A percentile compares a stretch with the other conserved stretches of the same genome.
phyloP scores from a whole-genome alignment of 2,329 filamentous ascomycete species.

The Pyrenochaeta sp. region DNA sequence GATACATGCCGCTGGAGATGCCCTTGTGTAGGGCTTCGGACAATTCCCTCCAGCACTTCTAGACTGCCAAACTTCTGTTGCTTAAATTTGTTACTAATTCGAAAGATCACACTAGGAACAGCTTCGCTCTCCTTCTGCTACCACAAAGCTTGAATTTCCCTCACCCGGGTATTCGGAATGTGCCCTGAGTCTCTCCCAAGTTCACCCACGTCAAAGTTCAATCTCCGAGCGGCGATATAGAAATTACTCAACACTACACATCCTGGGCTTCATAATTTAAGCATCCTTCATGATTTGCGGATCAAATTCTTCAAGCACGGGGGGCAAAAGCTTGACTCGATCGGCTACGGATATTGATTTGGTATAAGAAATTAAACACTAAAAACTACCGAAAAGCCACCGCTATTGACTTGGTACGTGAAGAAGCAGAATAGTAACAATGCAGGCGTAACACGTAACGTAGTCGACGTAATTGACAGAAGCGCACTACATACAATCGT shows the following conservation, averaged over 20 bases:
- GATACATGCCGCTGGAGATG: too few relatives aligned
- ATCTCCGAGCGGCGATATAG: background rate
- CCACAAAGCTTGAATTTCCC: background rate
- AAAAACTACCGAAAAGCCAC: constrained; percentile 20
- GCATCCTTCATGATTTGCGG: background rate
- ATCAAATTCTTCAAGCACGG: background rate
- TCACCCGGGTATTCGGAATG: background rate
- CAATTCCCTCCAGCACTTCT: too few relatives aligned
- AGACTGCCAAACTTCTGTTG: background rate
- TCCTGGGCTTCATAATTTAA: background rate
- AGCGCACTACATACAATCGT: constrained; percentile 13
- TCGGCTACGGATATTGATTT: background rate
- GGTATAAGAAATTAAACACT: constrained; percentile 17
- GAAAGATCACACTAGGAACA: background rate
- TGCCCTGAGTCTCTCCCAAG: background rate
- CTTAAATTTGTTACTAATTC: background rate
- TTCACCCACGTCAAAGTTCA: background rate
- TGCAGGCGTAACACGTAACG: constrained; percentile 21
- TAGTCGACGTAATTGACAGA: constrained; percentile 13
- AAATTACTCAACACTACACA: background rate
- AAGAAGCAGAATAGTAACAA: constrained; percentile 4
- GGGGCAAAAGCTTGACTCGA: constrained; percentile 1
- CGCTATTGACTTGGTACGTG: constrained; percentile 13
- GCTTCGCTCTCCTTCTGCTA: background rate
- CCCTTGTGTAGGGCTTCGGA: too few relatives aligned